Evolutionary conservation across 768 basidiomycete species (phyloP), one percentile per base, ranked within the genome.

Genomic region (Rhodotorula kratochvilovae): DNA sequence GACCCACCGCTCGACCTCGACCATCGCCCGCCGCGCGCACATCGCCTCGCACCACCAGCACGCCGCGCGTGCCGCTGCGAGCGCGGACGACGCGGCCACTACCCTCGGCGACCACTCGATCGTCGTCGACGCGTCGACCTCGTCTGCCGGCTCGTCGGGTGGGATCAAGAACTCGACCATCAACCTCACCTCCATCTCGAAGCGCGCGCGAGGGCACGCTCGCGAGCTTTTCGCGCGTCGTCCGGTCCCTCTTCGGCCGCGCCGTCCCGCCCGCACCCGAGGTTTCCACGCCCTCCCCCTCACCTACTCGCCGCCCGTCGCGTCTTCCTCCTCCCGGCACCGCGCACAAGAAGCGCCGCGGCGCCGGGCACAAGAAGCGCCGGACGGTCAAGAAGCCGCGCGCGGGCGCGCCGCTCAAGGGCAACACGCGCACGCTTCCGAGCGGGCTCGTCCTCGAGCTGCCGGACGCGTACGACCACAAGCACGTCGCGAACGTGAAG

Each of bases 171-270:
- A 70, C 66, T 70, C 68, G 57, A 74, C 72, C 57, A 53, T 74
- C 72, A 74, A 74, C 68, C 54, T 74, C n/a, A 74, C 72, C 45
- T 63, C 66, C 58, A 60, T 74, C 57, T 74, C 72, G 63, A 57
- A 21, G 48, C 25, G 36, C 62, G 10, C 60, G 54, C n/a, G 48
- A 51, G 27, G 39, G 58, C 39, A 65, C 68, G 43, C 54, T 69
- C 33, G 46, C 65, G 16, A n/a, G 61, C 43, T 67, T 73, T 51
- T 56, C 72, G 29, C 67, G 64, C 56, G 67, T 66, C 51, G 61
- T 73, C n/a, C 72, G 72, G 27, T 73, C 72, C 61, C 43, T 73
- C 56, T 73, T 73, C 45, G 63, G 59, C 36, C 46, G 46, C 61
- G 31, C 33, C 46, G 35, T 48, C 61, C 27, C 65, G 35, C 7